Conservation (phyloP, 1,284 basidiomycete species). For the Sporisorium exsertum region DNA sequence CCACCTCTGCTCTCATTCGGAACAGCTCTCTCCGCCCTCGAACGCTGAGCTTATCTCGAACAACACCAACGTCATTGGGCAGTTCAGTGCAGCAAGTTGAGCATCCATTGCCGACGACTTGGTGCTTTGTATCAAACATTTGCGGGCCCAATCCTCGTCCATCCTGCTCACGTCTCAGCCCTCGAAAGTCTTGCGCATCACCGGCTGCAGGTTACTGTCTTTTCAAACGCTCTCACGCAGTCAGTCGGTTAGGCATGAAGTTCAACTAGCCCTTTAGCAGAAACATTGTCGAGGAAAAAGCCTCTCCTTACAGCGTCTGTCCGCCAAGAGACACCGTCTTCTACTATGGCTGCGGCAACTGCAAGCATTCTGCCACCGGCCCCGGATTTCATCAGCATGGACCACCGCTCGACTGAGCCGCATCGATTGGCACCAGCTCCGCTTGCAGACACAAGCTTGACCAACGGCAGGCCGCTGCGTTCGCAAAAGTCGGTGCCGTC, state of each 20-base stretch:
- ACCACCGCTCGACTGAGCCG: conserved; percentile 25
- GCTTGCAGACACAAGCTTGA: conserved; percentile 12
- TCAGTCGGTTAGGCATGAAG: conserved; percentile 24
- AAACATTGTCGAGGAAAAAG: conserved; percentile 4
- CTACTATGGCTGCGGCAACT: conserved; percentile 41
- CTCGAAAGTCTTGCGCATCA: not conserved
- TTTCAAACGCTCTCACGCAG: not conserved
- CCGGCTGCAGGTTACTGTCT: not conserved
- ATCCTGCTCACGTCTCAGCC: conserved; percentile 3
- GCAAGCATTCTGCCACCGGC: conserved; percentile 36
- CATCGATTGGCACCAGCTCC: conserved; percentile 22
- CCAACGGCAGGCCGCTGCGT: conserved; percentile 20
- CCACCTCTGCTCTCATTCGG: conserved; percentile 2
- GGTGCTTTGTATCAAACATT: not conserved
- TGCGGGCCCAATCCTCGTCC: no score
- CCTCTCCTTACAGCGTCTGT: not conserved
- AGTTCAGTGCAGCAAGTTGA: conserved; percentile 12
- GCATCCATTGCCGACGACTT: conserved; percentile 5
- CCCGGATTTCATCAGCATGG: conserved; percentile 39
- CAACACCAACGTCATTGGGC: conserved; percentile 16
- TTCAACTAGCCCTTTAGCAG: conserved; percentile 7
- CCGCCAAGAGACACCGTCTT: not conserved
- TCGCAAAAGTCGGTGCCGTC: conserved; percentile 32
- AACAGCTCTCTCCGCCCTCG: conserved; percentile 3
- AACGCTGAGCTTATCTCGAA: conserved; percentile 19